Conservation (phyloP, 2,329 filamentous ascomycete genomes). For the Colletotrichum liriopes region DNA sequence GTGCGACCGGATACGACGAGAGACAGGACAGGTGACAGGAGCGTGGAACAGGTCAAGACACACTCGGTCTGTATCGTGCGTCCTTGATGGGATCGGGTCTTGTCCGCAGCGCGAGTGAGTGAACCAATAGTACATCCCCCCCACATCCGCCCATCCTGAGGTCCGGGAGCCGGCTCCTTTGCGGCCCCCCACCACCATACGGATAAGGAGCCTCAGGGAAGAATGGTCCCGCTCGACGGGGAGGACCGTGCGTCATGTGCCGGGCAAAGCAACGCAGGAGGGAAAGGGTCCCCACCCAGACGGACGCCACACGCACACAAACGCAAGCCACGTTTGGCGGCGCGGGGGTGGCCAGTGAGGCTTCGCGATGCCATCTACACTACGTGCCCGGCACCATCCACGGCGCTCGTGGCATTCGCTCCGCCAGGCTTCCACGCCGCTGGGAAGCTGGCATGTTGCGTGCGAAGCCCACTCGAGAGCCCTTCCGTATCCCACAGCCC, state of each 20-base stretch:
- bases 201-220: background rate
- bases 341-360: background rate
- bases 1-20: background rate
- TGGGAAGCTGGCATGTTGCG: background rate
- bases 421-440: background rate
- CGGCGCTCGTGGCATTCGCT: background rate
- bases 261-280: background rate
- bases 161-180: background rate
- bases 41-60: background rate
- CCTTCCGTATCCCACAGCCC: background rate
- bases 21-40: slow-evolving; percentile 6
- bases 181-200: background rate
- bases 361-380: background rate
- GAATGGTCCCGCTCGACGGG: background rate
- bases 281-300: background rate
- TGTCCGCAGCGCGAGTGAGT: background rate
- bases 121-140: too few relatives aligned
- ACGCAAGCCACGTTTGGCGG: background rate
- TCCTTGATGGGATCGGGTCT: background rate
- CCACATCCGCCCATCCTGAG: background rate
- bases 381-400: background rate
- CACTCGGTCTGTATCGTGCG: background rate
- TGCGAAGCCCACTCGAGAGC: background rate
- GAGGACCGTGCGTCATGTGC: background rate
- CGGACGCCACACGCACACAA: too few relatives aligned